These are phyloP conservation scores for Balansia obtecta DNA, from an alignment of 2,329 filamentous ascomycete species.

Conservation along the genomic window DNA sequence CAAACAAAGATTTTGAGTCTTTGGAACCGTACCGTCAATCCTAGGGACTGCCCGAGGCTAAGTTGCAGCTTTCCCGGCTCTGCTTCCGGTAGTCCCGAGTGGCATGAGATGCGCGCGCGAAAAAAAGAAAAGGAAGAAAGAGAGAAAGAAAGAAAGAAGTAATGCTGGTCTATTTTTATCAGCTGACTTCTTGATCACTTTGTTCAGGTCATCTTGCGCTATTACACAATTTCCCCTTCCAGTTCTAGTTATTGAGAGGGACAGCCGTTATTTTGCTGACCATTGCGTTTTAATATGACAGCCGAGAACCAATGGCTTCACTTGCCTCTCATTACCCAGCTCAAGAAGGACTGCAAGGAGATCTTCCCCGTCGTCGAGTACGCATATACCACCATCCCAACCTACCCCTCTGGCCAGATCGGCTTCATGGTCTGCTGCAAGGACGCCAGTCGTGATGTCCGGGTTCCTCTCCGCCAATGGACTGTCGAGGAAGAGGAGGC, in stretches of 20 bases:
- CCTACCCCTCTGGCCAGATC: conserved; percentile 97
- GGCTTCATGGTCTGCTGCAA: conserved; percentile 99
- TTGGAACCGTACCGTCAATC: conserved; percentile 8
- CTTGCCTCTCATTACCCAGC: conserved; percentile 79
- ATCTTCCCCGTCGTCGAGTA: conserved; percentile 98
- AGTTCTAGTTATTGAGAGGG: background rate
- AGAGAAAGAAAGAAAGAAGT: background rate
- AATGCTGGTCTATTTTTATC: background rate
- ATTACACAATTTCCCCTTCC: background rate
- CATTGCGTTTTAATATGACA: conserved; percentile 25
- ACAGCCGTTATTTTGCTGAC: conserved; percentile 9
- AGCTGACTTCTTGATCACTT: background rate
- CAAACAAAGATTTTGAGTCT: too few species aligned
- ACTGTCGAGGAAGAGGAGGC: conserved; percentile 79
- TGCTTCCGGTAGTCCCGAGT: conserved; percentile 26
- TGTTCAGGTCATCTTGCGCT: background rate
- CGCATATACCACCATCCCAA: conserved; percentile 97
- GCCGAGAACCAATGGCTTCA: conserved; percentile 99
- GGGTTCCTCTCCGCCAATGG: conserved; percentile 73
- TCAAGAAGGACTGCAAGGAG: conserved; percentile 93
- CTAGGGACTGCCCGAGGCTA: conserved; percentile 24
- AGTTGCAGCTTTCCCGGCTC: conserved; percentile 25
- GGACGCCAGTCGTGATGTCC: conserved; percentile 73
- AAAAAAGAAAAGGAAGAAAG: too few species aligned
- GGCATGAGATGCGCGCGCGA: conserved; percentile 3